These are phyloP conservation scores for Physaria fendleri DNA, from an alignment of 345 rosid genomes.

Conservation along the genomic window DNA sequence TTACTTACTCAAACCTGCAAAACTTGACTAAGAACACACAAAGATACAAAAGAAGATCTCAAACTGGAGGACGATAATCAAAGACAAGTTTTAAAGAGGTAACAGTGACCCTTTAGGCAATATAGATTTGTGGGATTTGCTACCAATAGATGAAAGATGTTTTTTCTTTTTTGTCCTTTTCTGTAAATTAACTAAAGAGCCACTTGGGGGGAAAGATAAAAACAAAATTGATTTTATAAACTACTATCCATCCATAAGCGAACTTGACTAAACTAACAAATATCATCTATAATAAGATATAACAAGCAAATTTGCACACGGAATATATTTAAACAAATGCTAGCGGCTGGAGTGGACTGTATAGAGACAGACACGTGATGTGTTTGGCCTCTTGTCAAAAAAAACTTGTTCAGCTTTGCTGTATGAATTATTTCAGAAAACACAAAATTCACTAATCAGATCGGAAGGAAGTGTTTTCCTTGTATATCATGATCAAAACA, in stretches of 20 bases:
- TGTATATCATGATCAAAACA: background rate
- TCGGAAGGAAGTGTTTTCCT: background rate
- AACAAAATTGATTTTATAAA: conserved; percentile 3
- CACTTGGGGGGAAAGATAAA: background rate
- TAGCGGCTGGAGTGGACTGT: conserved; percentile 13
- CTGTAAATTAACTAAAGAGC: background rate
- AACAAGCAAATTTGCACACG: background rate
- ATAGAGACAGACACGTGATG: conserved; percentile 27
- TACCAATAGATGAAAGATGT: conserved; percentile 19
- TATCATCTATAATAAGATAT: background rate
- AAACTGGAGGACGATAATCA: conserved; percentile 10
- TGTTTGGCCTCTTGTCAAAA: conserved; percentile 21
- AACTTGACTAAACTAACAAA: background rate
- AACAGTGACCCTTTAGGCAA: conserved; percentile 15
- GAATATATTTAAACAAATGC: background rate
- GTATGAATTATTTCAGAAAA: background rate
- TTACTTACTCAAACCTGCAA: conserved; percentile 10
- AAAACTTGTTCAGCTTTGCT: conserved; percentile 15
- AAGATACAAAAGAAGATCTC: background rate
- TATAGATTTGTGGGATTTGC: conserved; percentile 6
- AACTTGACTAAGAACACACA: conserved; percentile 15
- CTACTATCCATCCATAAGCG: background rate
- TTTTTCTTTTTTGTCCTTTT: conserved; percentile 16
- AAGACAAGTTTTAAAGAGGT: background rate
- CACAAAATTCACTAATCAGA: background rate